Evolutionary conservation across 306 rosid genomes (phyloP), one percentile per base, ranked within the genome.

Genomic region (Cucurbita ficifolia): DNA sequence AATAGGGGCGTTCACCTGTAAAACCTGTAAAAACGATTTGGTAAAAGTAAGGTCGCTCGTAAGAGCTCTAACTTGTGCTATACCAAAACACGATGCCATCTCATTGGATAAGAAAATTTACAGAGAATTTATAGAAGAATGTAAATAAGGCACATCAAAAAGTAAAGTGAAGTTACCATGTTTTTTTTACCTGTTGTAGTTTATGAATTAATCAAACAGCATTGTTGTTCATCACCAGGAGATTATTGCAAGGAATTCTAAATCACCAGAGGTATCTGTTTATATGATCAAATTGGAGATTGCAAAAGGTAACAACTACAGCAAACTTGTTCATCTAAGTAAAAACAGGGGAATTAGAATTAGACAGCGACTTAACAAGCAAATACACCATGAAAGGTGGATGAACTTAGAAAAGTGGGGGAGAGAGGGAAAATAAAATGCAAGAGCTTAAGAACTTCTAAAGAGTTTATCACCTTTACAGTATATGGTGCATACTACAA

Each of bases 401-500:
- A 67, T 12, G 70, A 48, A 68, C 72, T 43, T 45, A 2, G 13
- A 45, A 29, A 46, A 11, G 46, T 29, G 33, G 33, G 33, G 29
- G 29, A 24, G n/a, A n/a, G 22, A 2, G 67, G 36, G 7, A 43
- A 46, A 68, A 19, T 0, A 22, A 68, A 68, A 45, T 67, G 67
- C 62, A 77, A 22, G 46, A 8, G 50, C 79, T 16, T 72, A 48
- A 10, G 10, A 40, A 64, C 36, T 42, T 64, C 71, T 64, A 40
- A 63, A 64, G 71, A 64, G 71, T 12, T 64, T 53, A 81, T 60
- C 85, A 74, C 81, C 82, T 79, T 82, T 80, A 80, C 79, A 62
- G 87, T 79, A 84, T 77, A 84, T 77, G 86, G 84, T 76, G 85
- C 85, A 82, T 74, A 76, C 87, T 87, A 85, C 82, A 76, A 82